These are phyloP conservation scores for Paramecium caudatum DNA, from an alignment of 73 alveolate species.

Conservation along the genomic window DNA sequence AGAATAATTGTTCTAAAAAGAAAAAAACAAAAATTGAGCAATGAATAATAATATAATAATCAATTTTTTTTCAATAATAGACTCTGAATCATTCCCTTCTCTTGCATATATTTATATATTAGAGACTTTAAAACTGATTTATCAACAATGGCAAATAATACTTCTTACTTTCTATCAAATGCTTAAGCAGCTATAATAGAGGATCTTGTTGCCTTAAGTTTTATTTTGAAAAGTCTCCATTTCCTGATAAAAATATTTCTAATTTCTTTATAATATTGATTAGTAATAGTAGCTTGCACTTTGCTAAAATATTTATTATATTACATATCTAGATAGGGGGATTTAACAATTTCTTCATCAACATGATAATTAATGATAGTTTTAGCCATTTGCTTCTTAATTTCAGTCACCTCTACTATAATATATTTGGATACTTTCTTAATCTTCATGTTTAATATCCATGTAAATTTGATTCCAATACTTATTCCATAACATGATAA, in stretches of 20 bases:
- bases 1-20: slow-evolving; percentile 77
- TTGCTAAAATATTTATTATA: not conserved
- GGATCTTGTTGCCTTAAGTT: not conserved
- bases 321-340: slow-evolving; percentile 63
- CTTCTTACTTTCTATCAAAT: slow-evolving; percentile 38
- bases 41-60: slow-evolving; percentile 8
- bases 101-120: slow-evolving; percentile 56
- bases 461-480: slow-evolving; percentile 10
- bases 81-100: slow-evolving; percentile 50
- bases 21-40: not conserved
- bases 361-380: slow-evolving; percentile 40
- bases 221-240: slow-evolving; percentile 12
- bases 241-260: not conserved
- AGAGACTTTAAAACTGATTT: slow-evolving; percentile 25
- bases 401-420: slow-evolving; percentile 38
- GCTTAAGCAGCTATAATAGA: slow-evolving; percentile 36
- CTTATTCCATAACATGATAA: slow-evolving; percentile 19
- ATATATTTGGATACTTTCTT: not conserved
- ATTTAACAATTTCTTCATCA: slow-evolving; percentile 44
- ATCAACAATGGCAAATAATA: slow-evolving; percentile 30
- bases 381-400: slow-evolving; percentile 23
- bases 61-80: slow-evolving; percentile 45
- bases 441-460: slow-evolving; percentile 50
- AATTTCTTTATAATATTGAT: not conserved
- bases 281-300: not conserved